phyloP scores from a whole-genome alignment of 2,329 filamentous ascomycete genomes.

The Aaosphaeria arxii region DNA sequence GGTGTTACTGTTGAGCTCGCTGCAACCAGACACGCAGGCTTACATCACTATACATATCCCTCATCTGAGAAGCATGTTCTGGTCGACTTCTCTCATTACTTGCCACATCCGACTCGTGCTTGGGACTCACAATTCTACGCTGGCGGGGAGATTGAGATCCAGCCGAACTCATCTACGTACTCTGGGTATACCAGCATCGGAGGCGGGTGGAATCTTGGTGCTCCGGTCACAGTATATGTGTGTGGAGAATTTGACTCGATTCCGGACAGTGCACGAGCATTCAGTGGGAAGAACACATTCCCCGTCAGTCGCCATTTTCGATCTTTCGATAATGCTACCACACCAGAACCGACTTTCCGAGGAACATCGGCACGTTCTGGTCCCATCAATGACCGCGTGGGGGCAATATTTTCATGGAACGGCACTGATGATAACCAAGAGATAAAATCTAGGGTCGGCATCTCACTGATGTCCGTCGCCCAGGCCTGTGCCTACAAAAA shows the following conservation, averaged over 20 bases:
- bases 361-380: constrained; percentile 26
- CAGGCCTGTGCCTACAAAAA: constrained; percentile 51
- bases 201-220: constrained; percentile 36
- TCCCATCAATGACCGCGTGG: constrained; percentile 43
- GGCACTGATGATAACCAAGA: constrained; percentile 25
- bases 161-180: constrained; percentile 24
- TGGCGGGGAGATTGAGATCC: constrained; percentile 33
- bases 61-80: constrained; percentile 41
- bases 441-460: constrained; percentile 50
- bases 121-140: constrained; percentile 38
- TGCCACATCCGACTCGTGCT: constrained; percentile 28
- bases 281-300: constrained; percentile 37
- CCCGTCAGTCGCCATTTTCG: constrained; percentile 32
- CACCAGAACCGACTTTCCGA: constrained; percentile 26
- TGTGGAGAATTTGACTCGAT: constrained; percentile 32
- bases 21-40: constrained; percentile 35
- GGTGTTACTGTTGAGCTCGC: constrained; percentile 35
- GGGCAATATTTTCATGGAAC: constrained; percentile 51
- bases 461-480: constrained; percentile 45
- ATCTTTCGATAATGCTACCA: constrained; percentile 26
- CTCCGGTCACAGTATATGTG: constrained; percentile 33
- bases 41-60: constrained; percentile 39
- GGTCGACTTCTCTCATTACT: constrained; percentile 48
- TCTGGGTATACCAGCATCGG: constrained; percentile 33
- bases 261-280: constrained; percentile 21